Base-by-base conservation (phyloP, 352 stramenopile species). In the Pythium sukuiense region DNA sequence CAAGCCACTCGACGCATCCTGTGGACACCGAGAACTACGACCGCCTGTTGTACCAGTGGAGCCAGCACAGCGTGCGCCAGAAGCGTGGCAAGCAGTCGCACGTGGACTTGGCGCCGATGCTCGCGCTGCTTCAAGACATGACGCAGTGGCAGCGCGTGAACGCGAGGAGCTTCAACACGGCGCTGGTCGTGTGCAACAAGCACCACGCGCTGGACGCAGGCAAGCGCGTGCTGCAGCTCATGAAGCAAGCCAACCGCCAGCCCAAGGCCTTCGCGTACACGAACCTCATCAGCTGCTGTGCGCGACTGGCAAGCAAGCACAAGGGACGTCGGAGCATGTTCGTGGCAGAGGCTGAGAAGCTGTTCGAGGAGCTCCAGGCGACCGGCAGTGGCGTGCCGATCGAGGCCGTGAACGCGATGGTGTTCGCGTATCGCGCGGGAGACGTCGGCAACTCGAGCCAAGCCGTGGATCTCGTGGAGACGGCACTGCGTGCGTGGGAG, bases 271-370 rank as follows among this genome's bases (percentile, higher is more conserved):
- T 80, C 32, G 74, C 83, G 6, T 90, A 85, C 62, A 77, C 79
- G 4, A 86, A 80, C 53, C 49, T 82, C 48, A 88, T 93, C 59
- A 89, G 81, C 57, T 90, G 83, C 57, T 92, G 85, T 55, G 79
- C 76, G 2, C 72, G 70, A 30, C 62, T 71, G 24, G 63, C 63
- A 7, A 55, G 33, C 13, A 63, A 65, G 39, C 68, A 74, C 63
- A 64, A 60, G 32, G n/a, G 41, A 39, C 45, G 26, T 73, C 64
- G 49, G 71, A 74, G 13, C 32, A 78, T 55, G 32, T 69, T 74
- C 12, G 56, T 89, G 29, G 35, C 55, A 6, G 55, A 49, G 4
- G 85, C 83, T 0, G 62, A 88, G 39, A 35, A 32, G 24, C 76
- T 85, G 43, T 89, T 85, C 59, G 43, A 71, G 0, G 77, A 88